Base-by-base conservation (phyloP, 192 early-diverging fungal species). In the Rhizoclosmatium sp. region DNA sequence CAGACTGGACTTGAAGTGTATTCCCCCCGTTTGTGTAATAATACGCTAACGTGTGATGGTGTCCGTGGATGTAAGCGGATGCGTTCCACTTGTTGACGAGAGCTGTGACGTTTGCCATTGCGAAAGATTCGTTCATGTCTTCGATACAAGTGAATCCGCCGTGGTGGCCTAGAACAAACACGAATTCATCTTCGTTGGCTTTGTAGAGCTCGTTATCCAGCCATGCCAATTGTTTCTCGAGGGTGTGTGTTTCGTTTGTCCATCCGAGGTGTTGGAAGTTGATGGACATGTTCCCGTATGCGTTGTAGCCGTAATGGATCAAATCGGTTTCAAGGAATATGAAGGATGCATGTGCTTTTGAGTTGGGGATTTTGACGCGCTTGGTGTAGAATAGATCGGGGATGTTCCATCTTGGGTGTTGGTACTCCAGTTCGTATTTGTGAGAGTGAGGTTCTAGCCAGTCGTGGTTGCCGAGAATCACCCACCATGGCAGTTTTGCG, bases 291-390 rank as follows among this genome's bases (percentile, higher is more conserved):
- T 41, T 40, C 5, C 47, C 31, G 0, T 64, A n/a, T 12, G 16
- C 12, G 3, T 65, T 66, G 45, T 79, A 71, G 14, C 78, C 78
- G 47, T 79, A 79, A 1, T 71, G 58, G 44, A 75, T 21, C 4
- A 71, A 47, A 58, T 79, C 59, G 10, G 78, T 79, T 7, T 79
- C 78, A 56, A 79, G 76, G 56, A 79, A 79, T 4, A 79, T 59
- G 59, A 79, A 71, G 14, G 59, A 45, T 14, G 60, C 73, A 40
- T 23, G 1, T 14, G n/a, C 7, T 19, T n/a, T 75, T 48, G n/a
- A 14, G 5, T 10, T 39, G 3, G 12, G n/a, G 7, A 75, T 21
- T 4, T 16, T 3, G 3, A 79, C 42, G 78, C 66, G 65, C 16
- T 47, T 7, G 41, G 44, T 59, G 21, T 59, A 79, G 69, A 79